Base-by-base conservation (phyloP, 2,329 filamentous ascomycete species). In the Trichoderma hamatum region DNA sequence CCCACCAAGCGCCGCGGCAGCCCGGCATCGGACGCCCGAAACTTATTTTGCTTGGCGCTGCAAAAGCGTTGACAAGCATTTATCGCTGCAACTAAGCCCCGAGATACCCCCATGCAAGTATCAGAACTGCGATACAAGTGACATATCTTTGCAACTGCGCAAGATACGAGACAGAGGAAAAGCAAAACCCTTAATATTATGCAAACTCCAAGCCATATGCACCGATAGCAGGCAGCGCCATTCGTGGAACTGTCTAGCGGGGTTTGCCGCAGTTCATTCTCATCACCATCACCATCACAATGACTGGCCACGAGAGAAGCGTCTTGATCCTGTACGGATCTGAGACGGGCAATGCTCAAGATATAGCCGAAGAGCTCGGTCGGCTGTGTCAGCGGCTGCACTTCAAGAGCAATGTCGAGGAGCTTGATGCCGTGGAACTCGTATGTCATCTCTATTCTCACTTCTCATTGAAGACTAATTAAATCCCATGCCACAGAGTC, bases 291-390 rank as follows among this genome's bases (percentile, higher is more conserved):
- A 24, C 60, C 43, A 24, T 61, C 59, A 30, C 39, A 61, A 80
- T 78, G 73, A 73, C 75, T 54, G 72, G 72, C 62, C 63, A 73
- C 16, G 73, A 75, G 39, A 72, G 86, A 73, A 82, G 80, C 69
- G 79, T 86, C 61, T 86, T 97, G 73, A 85, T 99, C 69, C 85
- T 97, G 39, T 99, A 97, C 81, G 96, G 93, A 67, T 96, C 95
- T 49, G 96, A 99, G 82, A 98, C 94, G 26, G 96, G 96, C 68
- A 97, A 96, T 76, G 91, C 93, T 67, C 92, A 97, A 80, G 95
- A 98, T 80, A 88, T 95, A 72, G 95, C 96, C 24, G 90, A 93
- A 75, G 93, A 97, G 78, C 83, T 98, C 71, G 92, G 90, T 49
- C 85, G 89, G 51, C 80, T 92, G 72, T 86, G 89, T 43, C 89